phyloP scores from a whole-genome alignment of 345 rosid genomes.

The thale cress (Arabidopsis thaliana) region TAIR10.1 NC_003071.7:16346001-16346500 shows the following conservation, averaged over 20 bases:
- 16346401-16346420: constrained; percentile 37
- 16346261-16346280: constrained; percentile 51
- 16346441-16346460: constrained; percentile 76
- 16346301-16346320: constrained; percentile 70
- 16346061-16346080: constrained; percentile 89
- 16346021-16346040: constrained; percentile 66
- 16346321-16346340: constrained; percentile 73
- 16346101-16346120: constrained; percentile 52
- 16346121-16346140: constrained; percentile 44
- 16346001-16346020: constrained; percentile 82
- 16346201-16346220: constrained; percentile 47
- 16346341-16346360: constrained; percentile 84
- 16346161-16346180: constrained; percentile 51
- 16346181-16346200: constrained; percentile 45
- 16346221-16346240: constrained; percentile 47
- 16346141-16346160: constrained; percentile 15
- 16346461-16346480: constrained; percentile 84
- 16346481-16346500: constrained; percentile 84
- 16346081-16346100: constrained; percentile 58
- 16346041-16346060: constrained; percentile 81
- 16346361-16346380: constrained; percentile 83
- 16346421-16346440: constrained; percentile 46
- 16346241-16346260: constrained; percentile 56
- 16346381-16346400: constrained; percentile 58
- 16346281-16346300: constrained; percentile 67